Conservation (phyloP, 176 grass and related monocot species). For the Aechmea fasciata region DNA sequence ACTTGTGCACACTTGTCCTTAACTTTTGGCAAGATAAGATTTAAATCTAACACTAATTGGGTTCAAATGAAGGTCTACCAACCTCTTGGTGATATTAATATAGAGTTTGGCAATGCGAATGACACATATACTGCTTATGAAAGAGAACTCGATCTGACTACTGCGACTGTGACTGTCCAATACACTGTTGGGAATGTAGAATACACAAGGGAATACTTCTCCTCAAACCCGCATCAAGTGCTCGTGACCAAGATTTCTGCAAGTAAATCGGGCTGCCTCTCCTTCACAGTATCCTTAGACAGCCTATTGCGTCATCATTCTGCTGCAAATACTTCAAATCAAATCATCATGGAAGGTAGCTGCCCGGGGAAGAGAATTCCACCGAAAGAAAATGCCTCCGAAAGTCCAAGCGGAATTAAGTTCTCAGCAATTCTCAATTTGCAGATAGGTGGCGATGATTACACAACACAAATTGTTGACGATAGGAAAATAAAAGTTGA, state of each 20-base stretch:
- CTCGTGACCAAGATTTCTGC: constrained; percentile 55
- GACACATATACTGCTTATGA: constrained; percentile 37
- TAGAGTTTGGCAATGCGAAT: constrained; percentile 47
- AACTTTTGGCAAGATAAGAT: background rate
- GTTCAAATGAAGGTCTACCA: constrained; percentile 65
- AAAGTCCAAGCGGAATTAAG: constrained; percentile 48
- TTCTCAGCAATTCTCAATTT: constrained; percentile 60
- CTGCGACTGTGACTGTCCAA: constrained; percentile 46
- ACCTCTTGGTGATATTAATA: constrained; percentile 62
- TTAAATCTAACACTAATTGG: background rate
- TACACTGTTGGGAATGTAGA: constrained; percentile 55
- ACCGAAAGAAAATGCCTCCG: constrained; percentile 18
- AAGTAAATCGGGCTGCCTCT: constrained; percentile 47
- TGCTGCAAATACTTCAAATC: constrained; percentile 37
- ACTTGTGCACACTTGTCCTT: background rate
- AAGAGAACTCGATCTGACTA: constrained; percentile 68
- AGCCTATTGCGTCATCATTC: constrained; percentile 42
- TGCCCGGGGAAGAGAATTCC: constrained; percentile 47
- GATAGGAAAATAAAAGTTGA: constrained; percentile 59
- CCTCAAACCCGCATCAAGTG: constrained; percentile 65
- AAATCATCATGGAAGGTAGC: constrained; percentile 69
- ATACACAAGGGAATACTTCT: constrained; percentile 71
- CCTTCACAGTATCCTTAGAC: constrained; percentile 46
- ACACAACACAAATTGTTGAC: constrained; percentile 34
- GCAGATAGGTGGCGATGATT: constrained; percentile 31